These are phyloP conservation scores for Metschnikowia drakensbergensis DNA, from an alignment of 805 yeast genomes.

Conservation along the genomic window DNA sequence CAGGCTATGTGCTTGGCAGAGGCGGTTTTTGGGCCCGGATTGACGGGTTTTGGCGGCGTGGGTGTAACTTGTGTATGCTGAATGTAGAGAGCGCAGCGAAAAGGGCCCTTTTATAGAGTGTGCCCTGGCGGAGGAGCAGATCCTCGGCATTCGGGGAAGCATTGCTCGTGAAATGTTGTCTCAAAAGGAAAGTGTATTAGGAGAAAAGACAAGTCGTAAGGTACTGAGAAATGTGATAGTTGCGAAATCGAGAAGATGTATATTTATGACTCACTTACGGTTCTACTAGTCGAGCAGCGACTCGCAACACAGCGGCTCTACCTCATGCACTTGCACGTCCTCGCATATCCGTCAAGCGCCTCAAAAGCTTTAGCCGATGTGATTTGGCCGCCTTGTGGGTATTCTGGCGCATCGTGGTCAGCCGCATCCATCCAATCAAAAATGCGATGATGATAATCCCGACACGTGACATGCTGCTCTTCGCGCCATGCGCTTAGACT, in stretches of 20 bases:
- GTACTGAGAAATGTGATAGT: neutral
- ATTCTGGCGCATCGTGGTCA: neutral
- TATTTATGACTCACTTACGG: neutral
- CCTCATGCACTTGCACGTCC: neutral
- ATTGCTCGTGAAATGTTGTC: neutral
- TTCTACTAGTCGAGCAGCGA: neutral
- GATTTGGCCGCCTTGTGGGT: neutral
- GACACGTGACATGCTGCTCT: conserved; percentile 2
- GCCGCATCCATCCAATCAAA: conserved; percentile 9
- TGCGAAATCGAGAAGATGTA: neutral
- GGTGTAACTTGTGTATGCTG: neutral
- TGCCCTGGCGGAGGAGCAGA: neutral
- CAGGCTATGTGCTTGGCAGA: neutral
- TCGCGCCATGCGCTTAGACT: conserved; percentile 1
- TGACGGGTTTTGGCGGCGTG: neutral
- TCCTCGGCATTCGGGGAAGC: neutral
- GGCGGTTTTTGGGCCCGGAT: neutral
- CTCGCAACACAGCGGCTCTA: neutral
- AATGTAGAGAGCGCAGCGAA: neutral
- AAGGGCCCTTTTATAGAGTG: neutral
- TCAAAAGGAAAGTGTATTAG: neutral
- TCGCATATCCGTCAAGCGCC: neutral
- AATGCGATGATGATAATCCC: conserved; percentile 13
- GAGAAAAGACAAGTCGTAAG: neutral
- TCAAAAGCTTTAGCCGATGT: no score